A percentile compares a stretch with the other conserved stretches of the same genome.
These are phyloP conservation scores for Lepidium didymum DNA, from an alignment of 345 rosid species.

Conservation along the genomic window DNA sequence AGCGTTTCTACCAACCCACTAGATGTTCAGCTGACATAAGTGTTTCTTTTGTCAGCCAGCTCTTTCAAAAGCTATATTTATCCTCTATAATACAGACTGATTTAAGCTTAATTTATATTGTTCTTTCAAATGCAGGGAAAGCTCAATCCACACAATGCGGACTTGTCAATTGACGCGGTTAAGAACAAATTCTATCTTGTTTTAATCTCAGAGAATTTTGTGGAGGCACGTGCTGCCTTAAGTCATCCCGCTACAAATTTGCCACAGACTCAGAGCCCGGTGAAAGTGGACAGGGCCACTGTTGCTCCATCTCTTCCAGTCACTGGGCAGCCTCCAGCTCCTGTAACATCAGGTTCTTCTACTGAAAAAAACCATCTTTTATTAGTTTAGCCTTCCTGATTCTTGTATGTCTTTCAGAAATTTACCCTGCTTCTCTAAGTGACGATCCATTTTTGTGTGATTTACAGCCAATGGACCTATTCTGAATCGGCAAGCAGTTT, in stretches of 20 bases:
- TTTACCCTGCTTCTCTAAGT: conserved; percentile 6
- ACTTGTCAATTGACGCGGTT: conserved; percentile 56
- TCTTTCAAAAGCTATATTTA: conserved; percentile 1
- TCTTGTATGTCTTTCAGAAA: conserved; percentile 1
- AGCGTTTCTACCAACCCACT: not conserved
- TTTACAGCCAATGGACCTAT: conserved; percentile 62
- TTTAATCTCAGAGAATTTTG: conserved; percentile 77
- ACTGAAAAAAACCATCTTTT: not conserved
- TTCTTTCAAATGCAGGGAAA: conserved; percentile 55
- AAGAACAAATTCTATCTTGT: conserved; percentile 78
- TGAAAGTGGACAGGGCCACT: conserved; percentile 74
- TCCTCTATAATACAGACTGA: conserved; percentile 9
- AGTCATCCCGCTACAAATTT: conserved; percentile 65
- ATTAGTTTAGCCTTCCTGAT: not conserved
- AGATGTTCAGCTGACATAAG: not conserved
- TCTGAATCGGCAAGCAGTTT: conserved; percentile 55
- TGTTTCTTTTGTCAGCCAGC: conserved; percentile 2
- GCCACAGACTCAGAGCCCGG: conserved; percentile 63
- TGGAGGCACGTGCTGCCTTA: conserved; percentile 89
- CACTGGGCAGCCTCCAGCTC: conserved; percentile 54
- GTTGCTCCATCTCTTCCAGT: conserved; percentile 42
- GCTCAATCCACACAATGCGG: conserved; percentile 52
- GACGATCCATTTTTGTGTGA: not conserved
- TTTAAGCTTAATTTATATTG: not conserved
- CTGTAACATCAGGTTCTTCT: conserved; percentile 58